These are phyloP conservation scores for Pseudonitzschia pungens DNA, from an alignment of 108 stramenopile species.

Conservation along the genomic window DNA sequence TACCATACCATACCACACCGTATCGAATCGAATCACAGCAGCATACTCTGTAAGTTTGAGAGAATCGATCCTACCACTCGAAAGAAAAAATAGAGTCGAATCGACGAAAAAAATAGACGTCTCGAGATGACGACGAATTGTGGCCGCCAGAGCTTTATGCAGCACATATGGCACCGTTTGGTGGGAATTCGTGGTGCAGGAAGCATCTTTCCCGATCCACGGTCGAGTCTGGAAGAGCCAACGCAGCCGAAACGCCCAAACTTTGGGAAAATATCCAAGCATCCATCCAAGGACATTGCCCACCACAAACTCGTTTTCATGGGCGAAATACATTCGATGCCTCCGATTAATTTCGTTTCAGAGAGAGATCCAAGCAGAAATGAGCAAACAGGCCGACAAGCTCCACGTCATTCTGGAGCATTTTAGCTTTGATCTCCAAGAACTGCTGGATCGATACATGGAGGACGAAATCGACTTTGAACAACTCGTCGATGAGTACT, in stretches of 20 bases:
- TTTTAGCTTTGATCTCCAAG: slow-evolving; percentile 73
- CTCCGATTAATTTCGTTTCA: slow-evolving; percentile 46
- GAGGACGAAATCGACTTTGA: slow-evolving; percentile 43
- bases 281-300: slow-evolving; percentile 24
- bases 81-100: too few species aligned
- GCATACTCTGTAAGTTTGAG: too few species aligned
- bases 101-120: too few species aligned
- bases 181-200: slow-evolving; percentile 26
- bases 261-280: slow-evolving; percentile 8
- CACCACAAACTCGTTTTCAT: slow-evolving; percentile 41
- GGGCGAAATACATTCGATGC: slow-evolving; percentile 53
- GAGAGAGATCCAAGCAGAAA: slow-evolving; percentile 27
- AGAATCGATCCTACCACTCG: too few species aligned
- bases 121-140: slow-evolving; percentile 6
- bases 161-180: slow-evolving; percentile 31
- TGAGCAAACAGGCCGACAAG: slow-evolving; percentile 24
- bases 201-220: slow-evolving; percentile 27
- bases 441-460: slow-evolving; percentile 54
- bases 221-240: background rate
- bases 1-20: too few species aligned
- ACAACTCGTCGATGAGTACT: slow-evolving; percentile 46
- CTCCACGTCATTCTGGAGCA: slow-evolving; percentile 79
- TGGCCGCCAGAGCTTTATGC: slow-evolving; percentile 15
- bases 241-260: slow-evolving; percentile 1
- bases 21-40: too few species aligned